phyloP scores from a whole-genome alignment of 2,329 filamentous ascomycete species.

The Alternaria ethzedia region DNA sequence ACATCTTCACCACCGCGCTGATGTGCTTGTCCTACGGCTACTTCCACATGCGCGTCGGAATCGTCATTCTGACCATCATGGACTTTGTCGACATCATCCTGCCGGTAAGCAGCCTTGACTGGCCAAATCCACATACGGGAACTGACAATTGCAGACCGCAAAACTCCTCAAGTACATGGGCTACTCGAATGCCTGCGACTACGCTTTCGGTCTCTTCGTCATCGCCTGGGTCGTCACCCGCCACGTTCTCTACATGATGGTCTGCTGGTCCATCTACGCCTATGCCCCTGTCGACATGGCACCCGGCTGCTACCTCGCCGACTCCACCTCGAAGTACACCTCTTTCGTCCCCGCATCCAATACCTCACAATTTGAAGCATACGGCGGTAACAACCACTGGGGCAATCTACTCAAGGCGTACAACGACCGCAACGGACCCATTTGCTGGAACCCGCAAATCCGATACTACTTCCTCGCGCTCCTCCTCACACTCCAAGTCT shows the following conservation, averaged over 20 bases:
- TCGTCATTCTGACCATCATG: constrained; percentile 89
- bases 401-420: constrained; percentile 77
- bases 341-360: constrained; percentile 62
- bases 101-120: constrained; percentile 71
- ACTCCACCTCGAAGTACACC: constrained; percentile 49
- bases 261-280: constrained; percentile 82
- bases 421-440: constrained; percentile 69
- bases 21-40: constrained; percentile 85
- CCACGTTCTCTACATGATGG: constrained; percentile 78
- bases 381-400: constrained; percentile 52
- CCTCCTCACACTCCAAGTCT: constrained; percentile 76
- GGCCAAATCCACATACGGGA: too few species aligned
- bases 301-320: constrained; percentile 72
- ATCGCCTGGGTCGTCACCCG: constrained; percentile 82
- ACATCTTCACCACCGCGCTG: constrained; percentile 84
- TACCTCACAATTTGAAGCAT: constrained; percentile 45
- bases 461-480: constrained; percentile 78
- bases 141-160: constrained; percentile 66
- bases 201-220: constrained; percentile 85
- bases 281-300: constrained; percentile 68
- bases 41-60: constrained; percentile 84
- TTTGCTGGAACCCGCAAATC: constrained; percentile 81
- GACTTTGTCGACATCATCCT: constrained; percentile 90
- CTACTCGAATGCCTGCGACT: constrained; percentile 77
- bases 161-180: constrained; percentile 91